Evolutionary conservation across 2,329 filamentous ascomycete species (phyloP), one percentile per base, ranked within the genome.

Genomic region (Phoma sp.): DNA sequence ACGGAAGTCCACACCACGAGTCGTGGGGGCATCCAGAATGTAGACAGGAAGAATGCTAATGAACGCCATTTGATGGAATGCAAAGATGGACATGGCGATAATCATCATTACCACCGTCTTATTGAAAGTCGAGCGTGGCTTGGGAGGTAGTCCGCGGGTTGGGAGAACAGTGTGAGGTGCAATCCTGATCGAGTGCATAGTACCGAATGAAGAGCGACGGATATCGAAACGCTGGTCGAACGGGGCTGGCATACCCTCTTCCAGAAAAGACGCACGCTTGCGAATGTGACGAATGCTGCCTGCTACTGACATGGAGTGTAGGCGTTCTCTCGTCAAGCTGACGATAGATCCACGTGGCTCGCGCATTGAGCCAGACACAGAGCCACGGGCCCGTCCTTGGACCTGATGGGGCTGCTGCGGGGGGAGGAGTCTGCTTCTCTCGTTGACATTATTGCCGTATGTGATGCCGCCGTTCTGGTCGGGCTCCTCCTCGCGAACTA

Each of bases 41-140:
- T 96, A 97, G 56, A 97, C 96, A 9, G 93, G 93, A 45, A 96
- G 81, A 1, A 96, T 84, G 68, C 96, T 91, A 69, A 96, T 92
- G 75, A 91, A 97, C 1, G 90, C 92, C 92, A 97, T 97, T 50
- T 74, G 71, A 33, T 97, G 93, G 74, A 96, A 96, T 9, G 91
- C 93, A 77, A 96, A 96, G 60, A 97, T 89, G 42, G 89, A 90
- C 55, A 97, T 80, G 2, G 92, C 87, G n/a, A 92, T 68, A 39
- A 93, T 87, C 45, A 96, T 83, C 77, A 91, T 87, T 63, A 90
- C 80, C 50, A 96, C 87, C 46, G 84, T 86, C 74, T 75, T 80
- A 20, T 84, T 87, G 66, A 88, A 86, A 28, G 83, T 80, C 48
- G 60, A 62, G 2, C 61, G 54, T 1, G 62, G 65, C 42, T 53